phyloP scores from a whole-genome alignment of 2,329 filamentous ascomycete genomes.

The Diaporthe sp. region DNA sequence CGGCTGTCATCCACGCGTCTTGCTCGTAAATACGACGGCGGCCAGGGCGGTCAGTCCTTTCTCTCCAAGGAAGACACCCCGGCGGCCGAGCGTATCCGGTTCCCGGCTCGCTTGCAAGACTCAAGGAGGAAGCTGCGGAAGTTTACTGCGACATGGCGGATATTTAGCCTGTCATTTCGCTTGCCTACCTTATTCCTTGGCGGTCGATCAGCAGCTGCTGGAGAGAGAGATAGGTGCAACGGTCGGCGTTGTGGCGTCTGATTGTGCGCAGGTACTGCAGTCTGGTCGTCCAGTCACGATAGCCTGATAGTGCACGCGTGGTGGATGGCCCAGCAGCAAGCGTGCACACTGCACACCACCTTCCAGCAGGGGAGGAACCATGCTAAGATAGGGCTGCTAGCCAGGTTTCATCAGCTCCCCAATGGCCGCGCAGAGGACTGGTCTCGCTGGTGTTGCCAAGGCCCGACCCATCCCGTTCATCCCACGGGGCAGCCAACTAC shows the following conservation, averaged over 20 bases:
- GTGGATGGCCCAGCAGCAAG: not conserved
- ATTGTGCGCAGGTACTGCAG: not conserved
- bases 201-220: slow-evolving; percentile 11
- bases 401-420: slow-evolving; percentile 1
- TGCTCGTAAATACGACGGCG: slow-evolving; percentile 12
- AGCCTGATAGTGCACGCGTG: not conserved
- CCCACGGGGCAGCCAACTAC: slow-evolving; percentile 18
- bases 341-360: slow-evolving; percentile 12
- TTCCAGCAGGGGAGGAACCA: not conserved
- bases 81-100: slow-evolving; percentile 25
- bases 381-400: slow-evolving; percentile 13
- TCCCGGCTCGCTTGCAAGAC: not conserved
- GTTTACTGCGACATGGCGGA: slow-evolving; percentile 5
- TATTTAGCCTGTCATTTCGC: slow-evolving; percentile 30
- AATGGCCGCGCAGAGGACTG: not conserved
- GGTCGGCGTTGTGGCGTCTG: not conserved
- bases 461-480: slow-evolving; percentile 10
- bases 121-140: slow-evolving; percentile 18
- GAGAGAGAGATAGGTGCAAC: slow-evolving; percentile 2
- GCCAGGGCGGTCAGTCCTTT: not conserved
- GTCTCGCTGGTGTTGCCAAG: slow-evolving; percentile 12
- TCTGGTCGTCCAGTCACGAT: not conserved
- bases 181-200: slow-evolving; percentile 19
- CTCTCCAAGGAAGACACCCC: not conserved
- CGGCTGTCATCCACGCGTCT: not conserved